Base-by-base conservation (phyloP, 2,329 filamentous ascomycete genomes). In the Penicillium sp. region DNA sequence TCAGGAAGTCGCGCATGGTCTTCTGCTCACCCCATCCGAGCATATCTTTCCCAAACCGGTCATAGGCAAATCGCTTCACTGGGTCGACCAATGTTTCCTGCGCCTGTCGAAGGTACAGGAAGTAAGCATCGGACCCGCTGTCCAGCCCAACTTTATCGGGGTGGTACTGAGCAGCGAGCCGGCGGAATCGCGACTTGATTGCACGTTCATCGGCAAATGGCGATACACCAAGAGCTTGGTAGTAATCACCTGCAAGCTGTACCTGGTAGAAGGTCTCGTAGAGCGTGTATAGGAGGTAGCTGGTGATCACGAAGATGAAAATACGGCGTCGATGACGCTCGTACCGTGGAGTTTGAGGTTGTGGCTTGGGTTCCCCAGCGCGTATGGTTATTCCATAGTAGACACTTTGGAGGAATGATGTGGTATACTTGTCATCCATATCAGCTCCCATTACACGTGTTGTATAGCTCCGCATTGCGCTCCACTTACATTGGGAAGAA, bases 321-420 rank as follows among this genome's bases (percentile, higher is more conserved):
- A 97, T 93, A 65, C 86, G 84, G 55, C 89, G 88, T 57, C 91
- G 88, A 77, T 97, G 90, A 55, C 82, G 81, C 60, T 82, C 80
- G 72, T 84, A 90, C 62, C 86, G 86, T 2, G 85, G 81, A 80
- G 72, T 89, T 84, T 35, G 88, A 84, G 63, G 77, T 55, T 77
- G 84, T 1, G 88, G 93, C 57, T 88, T 89, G 14, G 89, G 89
- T 59, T 91, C 87, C 69, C 94, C 94, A 44, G 91, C 94, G 62
- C 92, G 91, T 71, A 96, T 93, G 53, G 90, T 89, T 64, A 97
- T 77, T 67, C 87, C 82, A 78, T 97, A 99, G 78, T 91, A 94
- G 64, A 95, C 79, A 59, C 82, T 82, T 73, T 97, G 93, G 6
- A 88, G 72, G 78, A 88, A 89, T 60, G 84, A 84, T 36, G 91